A percentile compares a stretch with the other conserved stretches of the same genome.
These are phyloP conservation scores for Globisporangium spinosum DNA, from an alignment of 352 stramenopile genomes.

Conservation along the genomic window DNA sequence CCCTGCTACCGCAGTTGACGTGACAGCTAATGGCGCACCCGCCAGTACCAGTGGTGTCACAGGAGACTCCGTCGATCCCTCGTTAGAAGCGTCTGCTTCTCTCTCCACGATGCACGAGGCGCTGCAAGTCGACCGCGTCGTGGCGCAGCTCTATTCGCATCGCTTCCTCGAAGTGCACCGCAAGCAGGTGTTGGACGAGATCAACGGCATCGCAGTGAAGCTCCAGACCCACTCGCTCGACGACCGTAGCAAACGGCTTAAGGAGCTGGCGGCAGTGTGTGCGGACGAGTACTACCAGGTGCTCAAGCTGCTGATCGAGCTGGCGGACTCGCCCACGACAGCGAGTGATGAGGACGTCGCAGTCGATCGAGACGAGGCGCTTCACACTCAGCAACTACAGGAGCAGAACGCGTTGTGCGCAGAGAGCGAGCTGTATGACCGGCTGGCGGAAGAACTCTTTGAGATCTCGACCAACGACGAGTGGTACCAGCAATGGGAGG, in stretches of 20 bases:
- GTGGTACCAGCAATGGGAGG: conserved; percentile 60
- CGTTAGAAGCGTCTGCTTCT: background rate
- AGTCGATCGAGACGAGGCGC: conserved; percentile 22
- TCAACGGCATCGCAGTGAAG: conserved; percentile 39
- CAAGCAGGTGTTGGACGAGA: conserved; percentile 42
- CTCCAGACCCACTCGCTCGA: conserved; percentile 54
- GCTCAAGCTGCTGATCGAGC: conserved; percentile 58
- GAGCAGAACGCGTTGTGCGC: conserved; percentile 18
- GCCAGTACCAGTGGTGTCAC: background rate
- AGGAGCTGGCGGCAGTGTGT: conserved; percentile 28
- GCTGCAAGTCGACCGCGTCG: conserved; percentile 43
- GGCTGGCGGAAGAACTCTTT: conserved; percentile 49
- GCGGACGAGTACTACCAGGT: conserved; percentile 31
- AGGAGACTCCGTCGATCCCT: background rate
- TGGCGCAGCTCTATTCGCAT: conserved; percentile 46
- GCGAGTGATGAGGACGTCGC: conserved; percentile 33
- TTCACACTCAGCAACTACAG: conserved; percentile 19
- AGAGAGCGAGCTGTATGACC: conserved; percentile 27
- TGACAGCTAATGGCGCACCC: background rate
- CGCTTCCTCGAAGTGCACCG: conserved; percentile 46
- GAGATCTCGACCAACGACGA: conserved; percentile 65
- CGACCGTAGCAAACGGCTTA: conserved; percentile 35
- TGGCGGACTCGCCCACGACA: conserved; percentile 43
- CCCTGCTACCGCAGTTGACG: background rate
- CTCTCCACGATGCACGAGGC: conserved; percentile 2